phyloP scores from a whole-genome alignment of 106 monocot species.

The Hemerocallis citrina region DNA sequence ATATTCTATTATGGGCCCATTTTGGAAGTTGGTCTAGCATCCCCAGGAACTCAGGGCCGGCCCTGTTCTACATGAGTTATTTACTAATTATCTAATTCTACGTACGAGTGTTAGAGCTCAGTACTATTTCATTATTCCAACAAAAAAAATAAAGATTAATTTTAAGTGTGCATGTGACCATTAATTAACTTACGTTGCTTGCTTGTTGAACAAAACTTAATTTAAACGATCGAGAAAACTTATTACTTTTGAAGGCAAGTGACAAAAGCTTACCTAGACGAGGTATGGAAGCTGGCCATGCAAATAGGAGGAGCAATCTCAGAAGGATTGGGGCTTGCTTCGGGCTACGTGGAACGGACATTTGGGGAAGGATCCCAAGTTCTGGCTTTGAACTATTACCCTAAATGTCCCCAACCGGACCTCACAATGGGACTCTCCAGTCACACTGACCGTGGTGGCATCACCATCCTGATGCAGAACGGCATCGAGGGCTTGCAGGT shows the following conservation, averaged over 20 bases:
- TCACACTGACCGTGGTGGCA: slow-evolving; percentile 39
- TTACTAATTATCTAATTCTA: too few relatives aligned
- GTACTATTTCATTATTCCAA: too few relatives aligned
- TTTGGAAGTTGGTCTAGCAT: too few relatives aligned
- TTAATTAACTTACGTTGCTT: too few relatives aligned
- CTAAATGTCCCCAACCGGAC: slow-evolving; percentile 50
- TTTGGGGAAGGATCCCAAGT: slow-evolving; percentile 23
- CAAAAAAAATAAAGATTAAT: too few relatives aligned
- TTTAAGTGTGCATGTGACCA: too few relatives aligned
- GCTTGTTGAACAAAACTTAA: too few relatives aligned
- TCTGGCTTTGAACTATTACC: slow-evolving; percentile 32
- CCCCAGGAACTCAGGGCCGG: too few relatives aligned
- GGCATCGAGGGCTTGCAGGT: slow-evolving; percentile 39
- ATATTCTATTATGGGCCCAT: too few relatives aligned
- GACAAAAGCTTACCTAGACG: slow-evolving; percentile 18
- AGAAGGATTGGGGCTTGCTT: slow-evolving; percentile 17
- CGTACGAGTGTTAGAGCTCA: too few relatives aligned
- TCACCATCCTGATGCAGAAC: slow-evolving; percentile 40
- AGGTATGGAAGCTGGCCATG: slow-evolving; percentile 20
- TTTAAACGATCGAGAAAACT: too few relatives aligned
- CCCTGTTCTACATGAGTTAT: too few relatives aligned
- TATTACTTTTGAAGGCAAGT: not conserved
- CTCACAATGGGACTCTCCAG: slow-evolving; percentile 40
- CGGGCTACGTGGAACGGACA: slow-evolving; percentile 2
- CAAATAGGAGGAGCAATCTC: slow-evolving; percentile 18